Percentiles rank a stretch among this genome's conserved stretches.
phyloP scores from a whole-genome alignment of 2,329 filamentous ascomycete species.

The Sporothrix pallida region DNA sequence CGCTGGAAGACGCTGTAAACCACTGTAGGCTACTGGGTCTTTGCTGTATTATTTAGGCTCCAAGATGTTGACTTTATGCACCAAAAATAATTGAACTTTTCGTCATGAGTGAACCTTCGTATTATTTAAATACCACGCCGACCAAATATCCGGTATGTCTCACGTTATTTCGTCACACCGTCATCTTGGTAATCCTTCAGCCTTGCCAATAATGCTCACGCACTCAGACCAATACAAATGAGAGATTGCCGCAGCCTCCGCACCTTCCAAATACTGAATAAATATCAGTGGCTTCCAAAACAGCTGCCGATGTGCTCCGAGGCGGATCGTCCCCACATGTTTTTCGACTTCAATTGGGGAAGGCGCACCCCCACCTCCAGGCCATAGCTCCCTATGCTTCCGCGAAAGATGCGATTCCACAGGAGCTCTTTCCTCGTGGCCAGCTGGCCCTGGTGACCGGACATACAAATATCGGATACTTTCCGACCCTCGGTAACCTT shows the following conservation, averaged over 20 bases:
- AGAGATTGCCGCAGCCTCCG: background rate
- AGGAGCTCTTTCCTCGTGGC: background rate
- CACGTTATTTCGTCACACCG: background rate
- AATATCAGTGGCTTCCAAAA: background rate
- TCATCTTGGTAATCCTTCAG: background rate
- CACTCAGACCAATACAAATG: background rate
- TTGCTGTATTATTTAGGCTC: background rate
- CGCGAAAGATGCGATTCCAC: constrained; percentile 6
- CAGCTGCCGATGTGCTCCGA: background rate
- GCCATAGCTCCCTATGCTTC: background rate
- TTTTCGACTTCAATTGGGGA: background rate
- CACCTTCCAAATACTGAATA: background rate
- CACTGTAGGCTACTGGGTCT: background rate
- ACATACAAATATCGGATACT: constrained; percentile 3
- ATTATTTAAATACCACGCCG: too few relatives aligned
- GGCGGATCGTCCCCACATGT: constrained; percentile 23
- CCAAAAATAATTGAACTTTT: too few relatives aligned
- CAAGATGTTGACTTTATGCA: background rate
- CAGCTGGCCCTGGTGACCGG: background rate
- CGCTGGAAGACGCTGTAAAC: background rate
- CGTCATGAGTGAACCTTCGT: too few relatives aligned
- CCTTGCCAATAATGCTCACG: background rate
- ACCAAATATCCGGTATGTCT: background rate
- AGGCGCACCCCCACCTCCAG: background rate
- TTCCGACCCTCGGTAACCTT: background rate